Percentiles rank a stretch among this genome's conserved stretches.
Evolutionary conservation across 2,329 filamentous ascomycete genomes (phyloP).

Genomic region (Sphaceloma murrayae): DNA sequence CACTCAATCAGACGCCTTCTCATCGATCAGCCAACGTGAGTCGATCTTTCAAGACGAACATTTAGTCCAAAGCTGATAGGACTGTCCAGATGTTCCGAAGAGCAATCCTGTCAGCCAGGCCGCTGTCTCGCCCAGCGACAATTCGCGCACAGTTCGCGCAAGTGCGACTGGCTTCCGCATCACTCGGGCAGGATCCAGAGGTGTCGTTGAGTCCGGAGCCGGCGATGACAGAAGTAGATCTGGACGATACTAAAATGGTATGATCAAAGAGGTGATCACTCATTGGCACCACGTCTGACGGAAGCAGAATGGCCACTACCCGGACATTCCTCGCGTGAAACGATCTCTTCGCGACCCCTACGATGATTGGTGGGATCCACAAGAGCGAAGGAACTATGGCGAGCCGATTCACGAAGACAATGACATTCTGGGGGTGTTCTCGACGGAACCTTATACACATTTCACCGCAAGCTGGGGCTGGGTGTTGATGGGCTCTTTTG

Average conservation of each 20-base stretch:
- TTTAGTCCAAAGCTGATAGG: background rate
- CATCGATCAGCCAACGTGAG: background rate
- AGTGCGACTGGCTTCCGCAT: slow-evolving; percentile 27
- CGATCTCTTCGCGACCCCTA: slow-evolving; percentile 88
- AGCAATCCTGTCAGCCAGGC: slow-evolving; percentile 33
- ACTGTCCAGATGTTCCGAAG: slow-evolving; percentile 33
- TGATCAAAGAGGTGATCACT: slow-evolving; percentile 34
- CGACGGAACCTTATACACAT: slow-evolving; percentile 82
- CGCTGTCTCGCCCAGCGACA: slow-evolving; percentile 30
- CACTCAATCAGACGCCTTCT: background rate
- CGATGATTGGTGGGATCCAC: slow-evolving; percentile 92
- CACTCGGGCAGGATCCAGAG: slow-evolving; percentile 9
- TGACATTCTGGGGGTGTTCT: slow-evolving; percentile 83
- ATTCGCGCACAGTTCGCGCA: slow-evolving; percentile 25
- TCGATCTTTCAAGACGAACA: background rate
- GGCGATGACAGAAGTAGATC: slow-evolving; percentile 24
- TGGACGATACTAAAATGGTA: slow-evolving; percentile 47
- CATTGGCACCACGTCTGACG: slow-evolving; percentile 19
- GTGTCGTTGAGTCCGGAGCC: slow-evolving; percentile 1
- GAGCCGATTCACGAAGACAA: slow-evolving; percentile 96
- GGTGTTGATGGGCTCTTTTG: slow-evolving; percentile 44
- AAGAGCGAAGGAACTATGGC: slow-evolving; percentile 93
- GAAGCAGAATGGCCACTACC: slow-evolving; percentile 70
- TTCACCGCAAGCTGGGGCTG: slow-evolving; percentile 61
- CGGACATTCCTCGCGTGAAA: slow-evolving; percentile 71